phyloP scores from a whole-genome alignment of 306 rosid genomes.

The Fragaria vesca region DNA sequence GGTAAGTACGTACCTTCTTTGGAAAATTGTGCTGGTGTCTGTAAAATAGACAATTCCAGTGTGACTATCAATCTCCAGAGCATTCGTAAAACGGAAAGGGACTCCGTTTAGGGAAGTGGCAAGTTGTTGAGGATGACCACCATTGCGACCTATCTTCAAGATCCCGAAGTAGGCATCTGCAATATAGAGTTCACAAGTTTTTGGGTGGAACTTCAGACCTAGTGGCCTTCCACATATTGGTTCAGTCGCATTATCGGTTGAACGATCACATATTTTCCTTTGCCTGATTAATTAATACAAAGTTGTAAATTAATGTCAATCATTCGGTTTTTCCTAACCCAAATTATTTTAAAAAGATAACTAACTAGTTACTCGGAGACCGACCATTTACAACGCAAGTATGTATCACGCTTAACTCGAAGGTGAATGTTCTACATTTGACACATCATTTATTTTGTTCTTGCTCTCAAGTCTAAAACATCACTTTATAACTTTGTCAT shows the following conservation, averaged over 20 bases:
- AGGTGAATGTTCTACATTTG: background rate
- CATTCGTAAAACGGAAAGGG: constrained; percentile 50
- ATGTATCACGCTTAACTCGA: background rate
- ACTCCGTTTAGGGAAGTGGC: constrained; percentile 41
- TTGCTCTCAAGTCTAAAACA: no score
- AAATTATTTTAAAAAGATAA: no score
- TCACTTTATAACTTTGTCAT: no score
- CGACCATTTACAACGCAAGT: no score
- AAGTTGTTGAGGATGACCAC: constrained; percentile 39
- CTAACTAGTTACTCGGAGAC: no score
- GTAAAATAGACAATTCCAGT: constrained; percentile 54
- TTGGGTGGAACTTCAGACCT: constrained; percentile 36
- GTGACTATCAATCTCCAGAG: constrained; percentile 44
- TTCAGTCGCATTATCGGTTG: constrained; percentile 27
- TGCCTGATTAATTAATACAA: constrained; percentile 23
- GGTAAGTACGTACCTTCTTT: constrained; percentile 46
- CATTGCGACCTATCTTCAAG: constrained; percentile 29
- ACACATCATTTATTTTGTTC: no score
- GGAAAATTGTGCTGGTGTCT: constrained; percentile 51
- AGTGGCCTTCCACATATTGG: constrained; percentile 62
- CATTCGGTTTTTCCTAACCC: background rate
- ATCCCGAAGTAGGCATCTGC: constrained; percentile 64
- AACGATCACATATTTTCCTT: constrained; percentile 42
- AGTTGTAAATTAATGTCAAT: background rate
- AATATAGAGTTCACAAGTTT: constrained; percentile 35